Evolutionary conservation across 148 eudicot species (phyloP).

Genomic region (Agrostemma githago): DNA sequence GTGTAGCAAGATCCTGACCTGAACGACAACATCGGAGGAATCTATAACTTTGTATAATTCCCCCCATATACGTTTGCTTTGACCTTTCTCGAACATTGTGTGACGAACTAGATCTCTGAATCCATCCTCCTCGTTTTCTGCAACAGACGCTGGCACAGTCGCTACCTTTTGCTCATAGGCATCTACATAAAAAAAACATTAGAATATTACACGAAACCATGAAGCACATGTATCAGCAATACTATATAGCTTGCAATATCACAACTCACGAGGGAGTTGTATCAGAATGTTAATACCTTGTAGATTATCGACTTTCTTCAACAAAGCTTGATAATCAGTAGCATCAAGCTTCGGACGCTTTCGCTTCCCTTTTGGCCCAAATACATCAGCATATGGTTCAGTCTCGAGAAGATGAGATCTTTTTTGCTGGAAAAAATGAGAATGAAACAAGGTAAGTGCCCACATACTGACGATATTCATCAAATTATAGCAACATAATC

Average conservation of each 20-base stretch:
- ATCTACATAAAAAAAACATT: conserved; percentile 43
- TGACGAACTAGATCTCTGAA: conserved; percentile 92
- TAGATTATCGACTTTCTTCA: conserved; percentile 69
- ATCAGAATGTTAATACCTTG: conserved; percentile 56
- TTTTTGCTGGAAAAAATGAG: conserved; percentile 49
- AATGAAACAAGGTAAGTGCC: not conserved
- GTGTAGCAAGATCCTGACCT: conserved; percentile 41
- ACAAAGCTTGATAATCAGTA: conserved; percentile 62
- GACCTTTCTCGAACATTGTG: conserved; percentile 95
- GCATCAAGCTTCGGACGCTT: conserved; percentile 75
- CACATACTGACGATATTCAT: not conserved
- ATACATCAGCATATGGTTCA: conserved; percentile 76
- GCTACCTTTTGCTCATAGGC: conserved; percentile 64
- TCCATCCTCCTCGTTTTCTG: conserved; percentile 74
- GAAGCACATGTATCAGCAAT: not conserved
- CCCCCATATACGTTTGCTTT: conserved; percentile 99
- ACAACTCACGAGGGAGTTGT: too few relatives aligned
- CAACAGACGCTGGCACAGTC: conserved; percentile 36
- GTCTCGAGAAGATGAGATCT: conserved; percentile 93
- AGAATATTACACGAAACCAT: not conserved
- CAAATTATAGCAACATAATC: not conserved
- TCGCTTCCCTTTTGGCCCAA: conserved; percentile 66
- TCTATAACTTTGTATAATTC: conserved; percentile 98
- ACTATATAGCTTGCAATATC: too few relatives aligned
- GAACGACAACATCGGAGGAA: conserved; percentile 96